phyloP scores from a whole-genome alignment of 2,329 filamentous ascomycete species.

The Alternaria arbusti region DNA sequence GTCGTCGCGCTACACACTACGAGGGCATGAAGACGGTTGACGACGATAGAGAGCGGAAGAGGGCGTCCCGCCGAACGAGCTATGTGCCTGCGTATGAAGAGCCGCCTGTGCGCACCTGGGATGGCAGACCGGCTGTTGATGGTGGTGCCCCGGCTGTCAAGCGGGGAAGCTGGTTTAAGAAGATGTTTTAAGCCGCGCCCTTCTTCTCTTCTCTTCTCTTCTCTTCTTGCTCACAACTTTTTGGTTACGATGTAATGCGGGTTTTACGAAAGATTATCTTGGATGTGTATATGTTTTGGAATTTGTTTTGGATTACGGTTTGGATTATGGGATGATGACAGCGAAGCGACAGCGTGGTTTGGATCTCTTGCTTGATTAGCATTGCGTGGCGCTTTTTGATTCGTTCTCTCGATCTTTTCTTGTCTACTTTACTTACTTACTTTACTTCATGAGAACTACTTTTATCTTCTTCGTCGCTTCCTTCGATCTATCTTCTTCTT shows the following conservation, averaged over 20 bases:
- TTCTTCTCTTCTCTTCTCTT: background rate
- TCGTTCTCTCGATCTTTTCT: background rate
- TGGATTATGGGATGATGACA: background rate
- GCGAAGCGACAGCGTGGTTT: background rate
- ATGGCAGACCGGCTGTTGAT: slow-evolving; percentile 48
- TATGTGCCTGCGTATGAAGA: slow-evolving; percentile 43
- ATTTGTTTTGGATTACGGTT: background rate
- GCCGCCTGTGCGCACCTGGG: slow-evolving; percentile 46
- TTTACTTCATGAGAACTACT: background rate
- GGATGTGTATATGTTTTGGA: slow-evolving; percentile 1
- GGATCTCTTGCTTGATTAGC: background rate
- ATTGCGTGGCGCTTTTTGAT: background rate
- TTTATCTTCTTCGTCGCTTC: background rate
- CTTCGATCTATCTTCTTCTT: background rate
- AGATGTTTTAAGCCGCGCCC: slow-evolving; percentile 42
- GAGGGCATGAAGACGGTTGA: slow-evolving; percentile 29
- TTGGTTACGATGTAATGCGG: background rate
- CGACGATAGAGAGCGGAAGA: slow-evolving; percentile 31
- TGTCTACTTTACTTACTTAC: background rate
- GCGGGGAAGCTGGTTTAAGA: slow-evolving; percentile 57
- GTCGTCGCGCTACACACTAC: slow-evolving; percentile 34
- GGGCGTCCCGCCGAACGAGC: slow-evolving; percentile 37
- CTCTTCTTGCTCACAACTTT: background rate
- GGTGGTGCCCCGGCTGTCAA: slow-evolving; percentile 39
- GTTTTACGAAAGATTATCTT: background rate